A percentile compares a stretch with the other conserved stretches of the same genome.
phyloP scores from a whole-genome alignment of 225 moss, liverwort and hornwort genomes.

The Sphagnum tenellum region DNA sequence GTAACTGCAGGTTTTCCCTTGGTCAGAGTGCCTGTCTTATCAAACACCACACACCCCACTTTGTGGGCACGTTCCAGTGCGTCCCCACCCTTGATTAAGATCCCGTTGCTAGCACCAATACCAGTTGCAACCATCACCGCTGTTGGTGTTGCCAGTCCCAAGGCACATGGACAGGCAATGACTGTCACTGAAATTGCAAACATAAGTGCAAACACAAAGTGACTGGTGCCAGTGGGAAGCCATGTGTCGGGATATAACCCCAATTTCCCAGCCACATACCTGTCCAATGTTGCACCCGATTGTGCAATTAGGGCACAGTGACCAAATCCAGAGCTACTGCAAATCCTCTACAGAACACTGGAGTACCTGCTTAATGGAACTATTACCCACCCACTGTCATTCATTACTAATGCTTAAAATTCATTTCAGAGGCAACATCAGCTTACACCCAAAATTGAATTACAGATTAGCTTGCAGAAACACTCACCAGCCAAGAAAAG shows the following conservation, averaged over 20 bases:
- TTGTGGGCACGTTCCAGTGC: constrained; percentile 44
- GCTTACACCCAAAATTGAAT: not conserved
- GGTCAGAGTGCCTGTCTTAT: constrained; percentile 60
- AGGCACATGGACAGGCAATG: constrained; percentile 54
- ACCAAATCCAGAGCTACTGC: no score
- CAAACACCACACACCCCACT: constrained; percentile 52
- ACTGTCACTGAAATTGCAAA: constrained; percentile 74
- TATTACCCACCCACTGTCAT: no score
- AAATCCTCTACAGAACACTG: no score
- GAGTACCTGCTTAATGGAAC: no score
- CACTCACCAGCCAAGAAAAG: constrained; percentile 54
- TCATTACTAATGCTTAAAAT: not conserved
- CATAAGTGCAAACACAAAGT: constrained; percentile 82
- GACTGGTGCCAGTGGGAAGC: constrained; percentile 54
- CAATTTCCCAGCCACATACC: constrained; percentile 51
- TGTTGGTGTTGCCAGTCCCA: constrained; percentile 56
- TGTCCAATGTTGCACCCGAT: constrained; percentile 4
- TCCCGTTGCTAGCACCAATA: constrained; percentile 41
- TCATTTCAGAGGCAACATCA: not conserved
- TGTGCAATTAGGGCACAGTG: no score
- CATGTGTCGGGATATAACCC: constrained; percentile 65
- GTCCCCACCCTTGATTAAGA: constrained; percentile 52
- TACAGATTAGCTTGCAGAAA: not conserved
- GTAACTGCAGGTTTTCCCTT: constrained; percentile 49
- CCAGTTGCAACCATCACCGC: constrained; percentile 63